A percentile compares a stretch with the other conserved stretches of the same genome.
These are phyloP conservation scores for Talaromyces sp. DNA, from an alignment of 2,329 filamentous ascomycete species.

Conservation along the genomic window DNA sequence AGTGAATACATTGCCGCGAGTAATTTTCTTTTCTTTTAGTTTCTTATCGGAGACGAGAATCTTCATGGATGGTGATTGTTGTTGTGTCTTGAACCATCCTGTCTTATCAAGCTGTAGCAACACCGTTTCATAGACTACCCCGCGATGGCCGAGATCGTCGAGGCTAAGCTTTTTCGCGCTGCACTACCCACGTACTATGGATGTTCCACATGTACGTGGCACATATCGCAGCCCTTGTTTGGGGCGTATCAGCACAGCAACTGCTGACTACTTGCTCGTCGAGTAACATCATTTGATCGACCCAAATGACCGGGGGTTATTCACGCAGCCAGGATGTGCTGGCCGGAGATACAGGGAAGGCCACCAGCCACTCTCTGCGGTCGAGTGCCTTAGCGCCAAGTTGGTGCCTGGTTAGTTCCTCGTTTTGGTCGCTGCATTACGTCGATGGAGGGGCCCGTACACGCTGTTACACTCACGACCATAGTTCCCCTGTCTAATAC, in stretches of 20 bases:
- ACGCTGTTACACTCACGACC: background rate
- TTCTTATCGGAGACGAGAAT: no score
- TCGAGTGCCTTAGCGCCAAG: background rate
- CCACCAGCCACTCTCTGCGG: background rate
- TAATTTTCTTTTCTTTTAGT: no score
- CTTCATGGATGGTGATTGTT: no score
- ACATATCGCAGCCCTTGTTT: background rate
- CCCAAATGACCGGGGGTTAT: background rate
- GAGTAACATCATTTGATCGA: background rate
- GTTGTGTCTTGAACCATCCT: no score
- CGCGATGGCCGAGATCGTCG: background rate
- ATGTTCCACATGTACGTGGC: background rate
- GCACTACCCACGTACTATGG: background rate
- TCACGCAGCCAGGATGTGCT: background rate
- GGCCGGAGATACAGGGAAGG: background rate
- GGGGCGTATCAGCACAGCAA: background rate
- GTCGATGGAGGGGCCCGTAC: conserved; percentile 1
- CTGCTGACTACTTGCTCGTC: background rate
- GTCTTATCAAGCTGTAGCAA: no score
- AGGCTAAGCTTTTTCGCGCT: conserved; percentile 25
- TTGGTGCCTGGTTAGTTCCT: background rate
- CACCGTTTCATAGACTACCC: no score
- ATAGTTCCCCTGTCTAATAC: background rate
- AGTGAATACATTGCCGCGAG: no score
- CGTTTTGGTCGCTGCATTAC: background rate